Conservation (phyloP, 306 rosid genomes). For the Rosa lucieae region DNA sequence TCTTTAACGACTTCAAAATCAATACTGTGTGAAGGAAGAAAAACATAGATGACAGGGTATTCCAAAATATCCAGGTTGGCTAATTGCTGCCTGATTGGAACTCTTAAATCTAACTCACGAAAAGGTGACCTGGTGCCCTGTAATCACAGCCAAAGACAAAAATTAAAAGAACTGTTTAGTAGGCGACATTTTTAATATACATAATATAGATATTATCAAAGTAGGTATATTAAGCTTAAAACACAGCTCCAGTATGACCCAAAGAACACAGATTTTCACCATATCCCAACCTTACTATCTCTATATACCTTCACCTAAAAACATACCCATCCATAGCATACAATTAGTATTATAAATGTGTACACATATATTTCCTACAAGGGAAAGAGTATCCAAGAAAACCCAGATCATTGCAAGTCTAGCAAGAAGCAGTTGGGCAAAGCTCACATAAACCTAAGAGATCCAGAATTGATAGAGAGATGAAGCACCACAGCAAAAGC, state of each 20-base stretch:
- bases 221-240: background rate
- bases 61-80: conserved; percentile 61
- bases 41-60: conserved; percentile 75
- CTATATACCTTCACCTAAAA: background rate
- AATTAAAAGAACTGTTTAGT: background rate
- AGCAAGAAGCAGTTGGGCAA: conserved; percentile 6
- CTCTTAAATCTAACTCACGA: conserved; percentile 59
- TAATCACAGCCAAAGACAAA: conserved; percentile 14
- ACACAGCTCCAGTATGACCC: background rate
- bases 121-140: conserved; percentile 70
- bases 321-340: background rate
- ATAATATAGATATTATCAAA: background rate
- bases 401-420: background rate
- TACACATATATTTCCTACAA: background rate
- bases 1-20: conserved; percentile 60
- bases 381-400: background rate
- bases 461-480: background rate
- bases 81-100: conserved; percentile 74
- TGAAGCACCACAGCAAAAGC: background rate
- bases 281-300: background rate
- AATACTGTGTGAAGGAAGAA: conserved; percentile 60
- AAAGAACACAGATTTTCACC: background rate
- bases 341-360: background rate
- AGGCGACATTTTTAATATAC: background rate
- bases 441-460: background rate